Evolutionary conservation across 345 rosid genomes (phyloP).

Genomic region (Microthlaspi erraticum): DNA sequence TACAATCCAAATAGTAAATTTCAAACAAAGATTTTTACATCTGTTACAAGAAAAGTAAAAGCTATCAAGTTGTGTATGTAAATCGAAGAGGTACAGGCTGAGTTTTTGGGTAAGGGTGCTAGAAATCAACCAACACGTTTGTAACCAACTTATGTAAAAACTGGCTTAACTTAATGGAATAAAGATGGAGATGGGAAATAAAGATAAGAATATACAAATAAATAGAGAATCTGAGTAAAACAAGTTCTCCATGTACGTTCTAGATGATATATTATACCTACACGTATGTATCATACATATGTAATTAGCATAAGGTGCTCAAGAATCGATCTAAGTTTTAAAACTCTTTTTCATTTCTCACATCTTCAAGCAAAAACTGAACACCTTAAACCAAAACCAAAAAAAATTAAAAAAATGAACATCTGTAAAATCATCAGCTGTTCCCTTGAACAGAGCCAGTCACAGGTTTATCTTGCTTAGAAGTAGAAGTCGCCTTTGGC

Average conservation of each 20-base stretch:
- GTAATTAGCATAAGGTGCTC: slow-evolving; percentile 2
- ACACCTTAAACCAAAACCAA: not conserved
- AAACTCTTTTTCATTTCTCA: not conserved
- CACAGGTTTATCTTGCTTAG: not conserved
- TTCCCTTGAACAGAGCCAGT: not conserved
- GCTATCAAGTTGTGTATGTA: too few relatives aligned
- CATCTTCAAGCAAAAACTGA: slow-evolving; percentile 14
- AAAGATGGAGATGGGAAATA: not conserved
- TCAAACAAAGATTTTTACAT: too few relatives aligned
- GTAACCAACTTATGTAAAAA: not conserved
- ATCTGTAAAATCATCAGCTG: slow-evolving; percentile 14
- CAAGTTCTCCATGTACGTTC: not conserved
- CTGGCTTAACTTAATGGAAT: not conserved
- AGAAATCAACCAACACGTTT: too few relatives aligned
- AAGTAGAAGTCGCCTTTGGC: slow-evolving; percentile 23
- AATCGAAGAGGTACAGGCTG: too few relatives aligned
- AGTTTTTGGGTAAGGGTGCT: too few relatives aligned
- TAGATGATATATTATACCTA: not conserved
- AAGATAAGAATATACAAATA: slow-evolving; percentile 9
- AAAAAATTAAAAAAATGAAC: too few relatives aligned
- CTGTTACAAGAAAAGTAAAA: too few relatives aligned
- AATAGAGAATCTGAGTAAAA: not conserved
- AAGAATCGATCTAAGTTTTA: not conserved
- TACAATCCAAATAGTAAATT: too few relatives aligned
- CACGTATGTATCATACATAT: slow-evolving; percentile 8